A percentile compares a stretch with the other conserved stretches of the same genome.
Conservation (phyloP, 2,329 filamentous ascomycete species). For the Diaporthe capsici region DNA sequence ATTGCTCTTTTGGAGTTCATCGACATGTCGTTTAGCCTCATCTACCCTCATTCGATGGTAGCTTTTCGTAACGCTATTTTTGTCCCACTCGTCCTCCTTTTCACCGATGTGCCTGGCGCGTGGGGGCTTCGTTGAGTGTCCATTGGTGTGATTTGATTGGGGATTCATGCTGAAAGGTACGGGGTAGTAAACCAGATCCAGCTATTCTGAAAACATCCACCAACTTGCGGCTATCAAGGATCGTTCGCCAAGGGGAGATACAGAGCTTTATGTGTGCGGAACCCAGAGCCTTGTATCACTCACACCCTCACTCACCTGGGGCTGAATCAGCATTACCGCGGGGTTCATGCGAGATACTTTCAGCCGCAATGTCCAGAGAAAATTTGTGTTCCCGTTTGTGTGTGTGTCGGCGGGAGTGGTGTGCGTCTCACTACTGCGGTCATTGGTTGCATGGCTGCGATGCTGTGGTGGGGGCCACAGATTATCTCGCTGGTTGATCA, state of each 20-base stretch:
- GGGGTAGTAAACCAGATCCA: background rate
- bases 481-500: background rate
- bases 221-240: background rate
- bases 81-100: background rate
- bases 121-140: background rate
- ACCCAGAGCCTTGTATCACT: conserved; percentile 17
- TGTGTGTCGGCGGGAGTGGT: background rate
- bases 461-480: background rate
- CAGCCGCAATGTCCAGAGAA: background rate
- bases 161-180: background rate
- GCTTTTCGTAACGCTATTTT: background rate
- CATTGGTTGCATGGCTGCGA: background rate
- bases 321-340: background rate
- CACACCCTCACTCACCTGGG: background rate
- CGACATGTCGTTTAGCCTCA: background rate
- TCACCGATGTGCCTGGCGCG: background rate
- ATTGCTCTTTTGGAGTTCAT: background rate
- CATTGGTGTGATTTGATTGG: background rate
- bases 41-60: background rate
- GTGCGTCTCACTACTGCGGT: background rate
- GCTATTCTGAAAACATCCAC: background rate
- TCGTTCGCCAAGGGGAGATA: no score
- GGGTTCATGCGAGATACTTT: background rate
- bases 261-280: background rate
- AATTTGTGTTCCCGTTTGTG: background rate